A percentile compares a stretch with the other conserved stretches of the same genome.
Evolutionary conservation across 352 stramenopile species (phyloP).

Genomic region (Phytophthora sansomeana): DNA sequence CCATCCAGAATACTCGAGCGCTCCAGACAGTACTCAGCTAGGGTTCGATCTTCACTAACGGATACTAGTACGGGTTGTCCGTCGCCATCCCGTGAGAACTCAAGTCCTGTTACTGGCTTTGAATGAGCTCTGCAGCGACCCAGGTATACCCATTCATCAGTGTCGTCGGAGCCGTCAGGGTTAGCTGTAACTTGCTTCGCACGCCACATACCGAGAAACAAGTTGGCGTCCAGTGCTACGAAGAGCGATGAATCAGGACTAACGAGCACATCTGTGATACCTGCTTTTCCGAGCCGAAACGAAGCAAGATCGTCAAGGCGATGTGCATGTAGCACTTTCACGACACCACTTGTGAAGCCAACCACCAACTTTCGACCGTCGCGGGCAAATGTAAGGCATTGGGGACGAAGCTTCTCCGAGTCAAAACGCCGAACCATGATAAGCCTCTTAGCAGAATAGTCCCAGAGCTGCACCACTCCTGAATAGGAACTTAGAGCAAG

Average conservation of each 20-base stretch:
- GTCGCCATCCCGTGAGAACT: constrained; percentile 84
- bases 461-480: constrained; percentile 92
- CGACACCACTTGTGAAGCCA: constrained; percentile 85
- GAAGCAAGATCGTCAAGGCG: constrained; percentile 79
- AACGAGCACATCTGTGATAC: constrained; percentile 84
- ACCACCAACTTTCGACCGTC: constrained; percentile 85
- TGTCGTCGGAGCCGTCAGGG: constrained; percentile 12
- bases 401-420: constrained; percentile 63
- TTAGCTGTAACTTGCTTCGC: constrained; percentile 43
- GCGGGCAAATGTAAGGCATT: constrained; percentile 84
- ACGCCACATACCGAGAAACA: constrained; percentile 84
- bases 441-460: constrained; percentile 86
- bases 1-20: constrained; percentile 87
- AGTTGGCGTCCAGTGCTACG: constrained; percentile 76
- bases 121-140: constrained; percentile 81
- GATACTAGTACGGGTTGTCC: constrained; percentile 85
- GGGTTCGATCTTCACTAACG: constrained; percentile 84
- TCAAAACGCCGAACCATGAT: constrained; percentile 88
- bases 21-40: constrained; percentile 92
- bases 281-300: constrained; percentile 72
- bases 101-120: constrained; percentile 87
- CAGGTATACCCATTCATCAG: constrained; percentile 85
- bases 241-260: constrained; percentile 79
- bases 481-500: constrained; percentile 86
- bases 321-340: constrained; percentile 87